These are phyloP conservation scores for Calonectria henricotiae DNA, from an alignment of 2,329 filamentous ascomycete species.

Conservation along the genomic window DNA sequence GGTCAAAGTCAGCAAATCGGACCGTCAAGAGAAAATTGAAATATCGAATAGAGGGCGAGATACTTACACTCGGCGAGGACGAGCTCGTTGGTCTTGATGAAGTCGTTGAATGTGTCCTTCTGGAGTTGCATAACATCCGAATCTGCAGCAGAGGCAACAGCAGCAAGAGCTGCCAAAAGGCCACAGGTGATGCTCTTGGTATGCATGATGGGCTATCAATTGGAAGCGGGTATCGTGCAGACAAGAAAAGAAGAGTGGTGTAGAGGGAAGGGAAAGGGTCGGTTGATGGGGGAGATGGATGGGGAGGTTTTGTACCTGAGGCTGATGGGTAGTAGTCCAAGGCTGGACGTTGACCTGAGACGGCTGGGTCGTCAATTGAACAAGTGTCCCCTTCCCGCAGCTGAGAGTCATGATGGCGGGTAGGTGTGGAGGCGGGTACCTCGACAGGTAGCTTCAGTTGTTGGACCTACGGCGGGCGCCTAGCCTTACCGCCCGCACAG, in stretches of 20 bases:
- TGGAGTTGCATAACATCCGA: constrained; percentile 91
- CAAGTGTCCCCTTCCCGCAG: constrained; percentile 62
- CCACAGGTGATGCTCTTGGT: constrained; percentile 69
- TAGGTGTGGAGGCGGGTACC: constrained; percentile 29
- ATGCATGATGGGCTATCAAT: constrained; percentile 62
- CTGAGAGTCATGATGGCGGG: constrained; percentile 42
- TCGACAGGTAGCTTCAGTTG: constrained; percentile 19
- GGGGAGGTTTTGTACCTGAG: constrained; percentile 58
- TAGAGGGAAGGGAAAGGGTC: constrained; percentile 42
- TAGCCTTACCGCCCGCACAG: constrained; percentile 16
- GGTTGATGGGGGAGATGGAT: constrained; percentile 47
- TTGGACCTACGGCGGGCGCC: background rate
- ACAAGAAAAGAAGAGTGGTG: constrained; percentile 44
- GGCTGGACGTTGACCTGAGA: constrained; percentile 45
- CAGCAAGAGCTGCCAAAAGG: constrained; percentile 71
- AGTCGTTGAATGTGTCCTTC: constrained; percentile 88
- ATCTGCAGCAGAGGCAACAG: constrained; percentile 73
- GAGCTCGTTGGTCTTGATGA: constrained; percentile 88
- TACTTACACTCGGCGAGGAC: constrained; percentile 93
- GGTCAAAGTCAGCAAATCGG: constrained; percentile 57
- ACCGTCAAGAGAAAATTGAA: background rate
- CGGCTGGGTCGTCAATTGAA: constrained; percentile 59
- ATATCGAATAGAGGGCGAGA: background rate
- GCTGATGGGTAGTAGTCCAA: constrained; percentile 38
- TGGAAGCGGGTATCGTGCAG: constrained; percentile 48